These are phyloP conservation scores for Bruguiera sexangula DNA, from an alignment of 345 rosid genomes.

Conservation along the genomic window DNA sequence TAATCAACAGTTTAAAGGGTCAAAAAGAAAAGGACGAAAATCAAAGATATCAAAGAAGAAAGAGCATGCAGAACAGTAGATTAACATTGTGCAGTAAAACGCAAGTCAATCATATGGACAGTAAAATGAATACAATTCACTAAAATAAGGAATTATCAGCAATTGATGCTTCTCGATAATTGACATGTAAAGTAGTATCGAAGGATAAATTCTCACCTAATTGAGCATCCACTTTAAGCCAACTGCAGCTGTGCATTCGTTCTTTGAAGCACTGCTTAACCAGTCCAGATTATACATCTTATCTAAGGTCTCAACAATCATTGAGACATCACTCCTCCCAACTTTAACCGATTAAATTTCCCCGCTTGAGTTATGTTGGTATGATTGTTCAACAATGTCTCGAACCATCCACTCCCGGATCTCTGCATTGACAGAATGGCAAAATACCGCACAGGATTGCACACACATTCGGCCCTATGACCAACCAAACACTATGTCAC, in stretches of 20 bases:
- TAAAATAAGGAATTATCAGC: not conserved
- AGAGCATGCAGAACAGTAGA: not conserved
- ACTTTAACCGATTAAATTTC: constrained; percentile 89
- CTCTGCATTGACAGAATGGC: constrained; percentile 99
- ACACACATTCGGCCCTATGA: constrained; percentile 79
- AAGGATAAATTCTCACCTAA: constrained; percentile 49
- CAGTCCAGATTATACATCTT: constrained; percentile 79
- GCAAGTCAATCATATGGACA: not conserved
- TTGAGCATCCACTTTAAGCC: constrained; percentile 99
- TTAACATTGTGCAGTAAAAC: too few species aligned
- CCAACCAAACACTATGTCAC: constrained; percentile 20
- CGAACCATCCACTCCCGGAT: constrained; percentile 99
- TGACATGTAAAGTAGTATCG: not conserved
- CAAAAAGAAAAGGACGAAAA: not conserved
- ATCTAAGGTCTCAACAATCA: constrained; percentile 77
- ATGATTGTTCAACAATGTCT: constrained; percentile 86
- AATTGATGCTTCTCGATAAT: not conserved
- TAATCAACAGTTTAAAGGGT: constrained; percentile 19
- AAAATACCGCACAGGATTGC: constrained; percentile 89
- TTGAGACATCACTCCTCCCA: constrained; percentile 70
- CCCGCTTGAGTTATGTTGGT: constrained; percentile 91
- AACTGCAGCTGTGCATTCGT: constrained; percentile 93
- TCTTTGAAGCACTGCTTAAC: constrained; percentile 91
- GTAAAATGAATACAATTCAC: not conserved
- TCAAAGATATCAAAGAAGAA: not conserved